Conservation (phyloP, 768 basidiomycete species). For the Podaxis sp. region DNA sequence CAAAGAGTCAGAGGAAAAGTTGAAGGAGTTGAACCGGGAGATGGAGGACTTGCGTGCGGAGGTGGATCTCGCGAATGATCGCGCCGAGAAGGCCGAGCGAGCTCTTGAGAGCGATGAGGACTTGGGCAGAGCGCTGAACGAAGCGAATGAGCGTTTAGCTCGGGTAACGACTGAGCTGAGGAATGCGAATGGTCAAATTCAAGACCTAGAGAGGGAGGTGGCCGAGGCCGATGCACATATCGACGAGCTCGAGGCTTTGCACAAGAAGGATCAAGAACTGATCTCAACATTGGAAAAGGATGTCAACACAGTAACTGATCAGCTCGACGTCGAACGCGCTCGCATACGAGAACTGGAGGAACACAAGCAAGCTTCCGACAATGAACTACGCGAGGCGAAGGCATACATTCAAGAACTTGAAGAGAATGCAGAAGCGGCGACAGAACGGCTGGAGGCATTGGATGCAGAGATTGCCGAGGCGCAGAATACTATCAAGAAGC, state of each 20-base stretch:
- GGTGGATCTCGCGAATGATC: conserved; percentile 53
- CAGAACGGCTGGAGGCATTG: conserved; percentile 54
- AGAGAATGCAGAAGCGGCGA: conserved; percentile 51
- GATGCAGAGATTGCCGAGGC: conserved; percentile 52
- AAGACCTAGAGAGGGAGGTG: conserved; percentile 64
- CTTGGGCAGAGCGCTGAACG: conserved; percentile 63
- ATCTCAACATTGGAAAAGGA: conserved; percentile 47
- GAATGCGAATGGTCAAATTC: conserved; percentile 56
- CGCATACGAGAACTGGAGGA: conserved; percentile 32
- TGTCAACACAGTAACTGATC: conserved; percentile 35
- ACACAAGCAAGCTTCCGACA: conserved; percentile 38
- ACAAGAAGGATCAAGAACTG: conserved; percentile 51
- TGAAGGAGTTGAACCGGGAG: conserved; percentile 48
- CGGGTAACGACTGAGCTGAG: conserved; percentile 58
- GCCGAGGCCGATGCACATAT: conserved; percentile 49
- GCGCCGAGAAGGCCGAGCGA: conserved; percentile 64
- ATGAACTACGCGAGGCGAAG: conserved; percentile 49
- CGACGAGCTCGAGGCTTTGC: conserved; percentile 55
- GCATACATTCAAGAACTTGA: conserved; percentile 60
- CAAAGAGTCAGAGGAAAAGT: conserved; percentile 33
- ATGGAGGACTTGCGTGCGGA: conserved; percentile 49
- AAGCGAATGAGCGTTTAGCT: conserved; percentile 62
- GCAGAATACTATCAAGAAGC: conserved; percentile 28
- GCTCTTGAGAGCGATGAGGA: conserved; percentile 66
- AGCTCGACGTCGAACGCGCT: conserved; percentile 31